A percentile compares a stretch with the other conserved stretches of the same genome.
Evolutionary conservation across 2,329 filamentous ascomycete species (phyloP).

Genomic region (Fonsecaea erecta): DNA sequence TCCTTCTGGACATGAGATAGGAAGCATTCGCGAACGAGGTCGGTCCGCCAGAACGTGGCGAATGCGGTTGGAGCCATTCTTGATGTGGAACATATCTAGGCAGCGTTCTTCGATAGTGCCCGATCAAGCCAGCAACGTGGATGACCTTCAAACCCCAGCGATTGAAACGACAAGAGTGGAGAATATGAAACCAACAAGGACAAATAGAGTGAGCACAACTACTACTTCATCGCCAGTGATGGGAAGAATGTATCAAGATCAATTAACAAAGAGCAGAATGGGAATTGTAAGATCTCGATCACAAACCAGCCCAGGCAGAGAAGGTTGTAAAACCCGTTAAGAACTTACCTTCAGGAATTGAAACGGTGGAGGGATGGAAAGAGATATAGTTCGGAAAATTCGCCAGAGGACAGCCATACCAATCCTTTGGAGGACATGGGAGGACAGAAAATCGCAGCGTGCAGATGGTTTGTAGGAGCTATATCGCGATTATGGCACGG

Average conservation of each 20-base stretch:
- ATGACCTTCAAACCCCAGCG: constrained; percentile 5
- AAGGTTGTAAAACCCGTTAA: constrained; percentile 7
- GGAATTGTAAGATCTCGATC: constrained; percentile 1
- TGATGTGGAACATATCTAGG: constrained; percentile 27
- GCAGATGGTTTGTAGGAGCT: constrained; percentile 31
- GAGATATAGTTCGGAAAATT: constrained; percentile 22
- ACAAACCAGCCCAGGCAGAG: constrained; percentile 10
- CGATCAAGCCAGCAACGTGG: background rate
- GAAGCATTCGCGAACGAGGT: constrained; percentile 43
- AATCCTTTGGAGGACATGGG: constrained; percentile 4
- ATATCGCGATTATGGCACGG: constrained; percentile 37
- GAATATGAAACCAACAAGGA: constrained; percentile 21
- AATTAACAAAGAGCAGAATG: background rate
- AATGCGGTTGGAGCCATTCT: constrained; percentile 38
- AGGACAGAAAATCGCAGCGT: constrained; percentile 19
- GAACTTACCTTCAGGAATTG: constrained; percentile 20
- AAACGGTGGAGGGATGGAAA: constrained; percentile 11
- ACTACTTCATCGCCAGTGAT: constrained; percentile 18
- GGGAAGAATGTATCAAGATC: background rate
- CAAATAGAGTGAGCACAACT: constrained; percentile 17
- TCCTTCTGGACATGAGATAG: constrained; percentile 41
- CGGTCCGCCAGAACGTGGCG: constrained; percentile 45
- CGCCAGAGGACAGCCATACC: constrained; percentile 15
- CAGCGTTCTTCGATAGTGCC: background rate
- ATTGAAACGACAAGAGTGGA: constrained; percentile 33